Percentiles rank a stretch among this genome's conserved stretches.
Conservation (phyloP, 2,329 filamentous ascomycete genomes). For the Hymenoscyphus linearis region DNA sequence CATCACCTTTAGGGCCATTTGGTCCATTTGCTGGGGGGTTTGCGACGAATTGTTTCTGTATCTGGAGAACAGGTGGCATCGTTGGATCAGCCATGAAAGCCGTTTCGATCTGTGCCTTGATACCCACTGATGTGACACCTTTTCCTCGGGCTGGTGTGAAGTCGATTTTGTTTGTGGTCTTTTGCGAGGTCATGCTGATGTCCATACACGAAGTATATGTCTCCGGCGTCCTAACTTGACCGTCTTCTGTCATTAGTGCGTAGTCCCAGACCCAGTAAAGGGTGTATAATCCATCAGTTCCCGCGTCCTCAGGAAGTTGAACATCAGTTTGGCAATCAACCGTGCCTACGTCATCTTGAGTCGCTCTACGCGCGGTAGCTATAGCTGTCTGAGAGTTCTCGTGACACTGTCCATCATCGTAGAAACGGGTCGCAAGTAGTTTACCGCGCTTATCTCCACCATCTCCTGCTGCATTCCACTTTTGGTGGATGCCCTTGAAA, state of each 20-base stretch:
- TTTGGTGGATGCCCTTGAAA: conserved; percentile 61
- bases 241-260: conserved; percentile 51
- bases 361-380: conserved; percentile 50
- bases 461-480: conserved; percentile 74
- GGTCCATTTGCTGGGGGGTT: not conserved
- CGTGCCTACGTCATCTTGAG: conserved; percentile 44
- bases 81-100: conserved; percentile 10
- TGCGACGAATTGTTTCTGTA: not conserved
- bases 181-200: conserved; percentile 34
- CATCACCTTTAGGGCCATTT: not conserved
- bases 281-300: conserved; percentile 63
- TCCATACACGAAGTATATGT: conserved; percentile 56
- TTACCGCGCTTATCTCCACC: conserved; percentile 75
- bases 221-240: conserved; percentile 46
- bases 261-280: conserved; percentile 98
- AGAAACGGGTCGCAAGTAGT: conserved; percentile 73
- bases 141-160: not conserved
- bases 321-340: conserved; percentile 80
- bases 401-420: conserved; percentile 87
- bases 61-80: not conserved
- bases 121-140: conserved; percentile 2
- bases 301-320: conserved; percentile 61
- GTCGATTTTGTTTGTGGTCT: conserved; percentile 3
- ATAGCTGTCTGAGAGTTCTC: conserved; percentile 62
- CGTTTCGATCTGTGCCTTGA: conserved; percentile 8